Conservation (phyloP, 1,284 basidiomycete species). For the Boletus austroedulis region DNA sequence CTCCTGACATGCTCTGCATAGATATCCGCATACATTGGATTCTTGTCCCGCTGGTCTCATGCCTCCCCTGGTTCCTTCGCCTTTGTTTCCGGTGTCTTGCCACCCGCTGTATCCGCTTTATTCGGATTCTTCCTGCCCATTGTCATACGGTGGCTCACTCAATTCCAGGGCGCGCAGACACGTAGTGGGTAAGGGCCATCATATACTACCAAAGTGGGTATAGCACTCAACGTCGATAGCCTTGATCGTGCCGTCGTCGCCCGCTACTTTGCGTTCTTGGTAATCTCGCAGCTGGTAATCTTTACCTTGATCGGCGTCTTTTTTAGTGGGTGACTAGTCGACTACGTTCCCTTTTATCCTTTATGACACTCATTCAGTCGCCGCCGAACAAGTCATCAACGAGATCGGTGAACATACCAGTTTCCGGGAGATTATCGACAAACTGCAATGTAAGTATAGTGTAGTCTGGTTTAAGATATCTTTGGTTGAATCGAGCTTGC, state of each 20-base stretch:
- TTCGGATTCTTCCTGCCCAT: conserved; percentile 87
- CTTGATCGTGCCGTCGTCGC: conserved; percentile 88
- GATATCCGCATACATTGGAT: conserved; percentile 67
- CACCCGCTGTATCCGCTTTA: conserved; percentile 82
- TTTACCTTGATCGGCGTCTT: conserved; percentile 89
- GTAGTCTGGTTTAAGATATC: not conserved
- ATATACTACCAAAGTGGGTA: not conserved
- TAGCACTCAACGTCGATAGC: conserved; percentile 37
- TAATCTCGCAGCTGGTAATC: conserved; percentile 86
- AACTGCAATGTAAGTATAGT: conserved; percentile 54
- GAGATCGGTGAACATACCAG: conserved; percentile 68
- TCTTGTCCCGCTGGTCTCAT: conserved; percentile 67
- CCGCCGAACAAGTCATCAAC: conserved; percentile 63
- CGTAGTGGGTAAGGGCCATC: conserved; percentile 41
- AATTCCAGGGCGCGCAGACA: conserved; percentile 79
- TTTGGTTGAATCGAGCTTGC: conserved; percentile 2
- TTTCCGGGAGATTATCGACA: conserved; percentile 62
- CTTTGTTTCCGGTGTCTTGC: conserved; percentile 83
- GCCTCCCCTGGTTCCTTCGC: conserved; percentile 64
- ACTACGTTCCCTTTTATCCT: no score
- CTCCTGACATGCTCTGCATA: conserved; percentile 26
- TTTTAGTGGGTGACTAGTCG: conserved; percentile 60
- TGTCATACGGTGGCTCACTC: conserved; percentile 80
- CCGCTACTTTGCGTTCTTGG: conserved; percentile 88
- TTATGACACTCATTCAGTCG: conserved; percentile 19